Percentiles rank a stretch among this genome's conserved stretches.
Evolutionary conservation across 495 filamentous ascomycete genomes (phyloP).

Genomic region (Aspergillus taichungensis): DNA sequence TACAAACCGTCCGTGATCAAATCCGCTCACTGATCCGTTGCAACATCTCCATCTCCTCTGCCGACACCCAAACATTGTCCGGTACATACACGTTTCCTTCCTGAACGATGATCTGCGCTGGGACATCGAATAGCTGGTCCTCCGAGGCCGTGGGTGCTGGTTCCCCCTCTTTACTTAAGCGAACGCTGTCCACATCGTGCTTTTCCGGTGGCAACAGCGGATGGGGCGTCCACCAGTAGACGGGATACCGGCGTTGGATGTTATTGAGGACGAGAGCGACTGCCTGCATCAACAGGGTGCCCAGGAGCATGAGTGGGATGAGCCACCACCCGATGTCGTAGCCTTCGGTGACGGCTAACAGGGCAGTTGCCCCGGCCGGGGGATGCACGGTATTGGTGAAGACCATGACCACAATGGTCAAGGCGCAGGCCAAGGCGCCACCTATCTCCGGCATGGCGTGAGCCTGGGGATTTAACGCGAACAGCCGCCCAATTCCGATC

Average conservation of each 20-base stretch:
- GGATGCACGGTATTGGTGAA: conserved; percentile 76
- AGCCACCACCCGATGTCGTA: conserved; percentile 64
- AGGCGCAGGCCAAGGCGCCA: conserved; percentile 59
- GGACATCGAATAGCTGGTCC: conserved; percentile 17
- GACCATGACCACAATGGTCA: conserved; percentile 63
- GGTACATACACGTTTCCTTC: conserved; percentile 23
- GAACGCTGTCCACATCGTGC: conserved; percentile 18
- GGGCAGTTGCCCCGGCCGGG: conserved; percentile 78
- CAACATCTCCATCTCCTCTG: conserved; percentile 23
- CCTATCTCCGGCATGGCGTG: conserved; percentile 52
- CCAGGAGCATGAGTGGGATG: conserved; percentile 58
- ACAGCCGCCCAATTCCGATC: conserved; percentile 62
- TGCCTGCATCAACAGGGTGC: conserved; percentile 53
- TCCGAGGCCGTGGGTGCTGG: conserved; percentile 16
- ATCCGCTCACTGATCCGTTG: conserved; percentile 27
- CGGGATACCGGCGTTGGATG: conserved; percentile 62
- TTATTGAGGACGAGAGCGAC: conserved; percentile 69
- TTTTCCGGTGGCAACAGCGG: conserved; percentile 12
- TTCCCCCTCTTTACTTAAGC: conserved; percentile 8
- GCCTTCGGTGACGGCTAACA: conserved; percentile 63
- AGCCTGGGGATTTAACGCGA: conserved; percentile 44
- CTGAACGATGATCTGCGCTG: conserved; percentile 24
- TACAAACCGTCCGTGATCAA: neutral
- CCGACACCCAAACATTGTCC: conserved; percentile 25
- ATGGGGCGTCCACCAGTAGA: conserved; percentile 58